These are phyloP conservation scores for Aspergillus chevalieri DNA, from an alignment of 2,329 filamentous ascomycete genomes.

Conservation along the genomic window DNA sequence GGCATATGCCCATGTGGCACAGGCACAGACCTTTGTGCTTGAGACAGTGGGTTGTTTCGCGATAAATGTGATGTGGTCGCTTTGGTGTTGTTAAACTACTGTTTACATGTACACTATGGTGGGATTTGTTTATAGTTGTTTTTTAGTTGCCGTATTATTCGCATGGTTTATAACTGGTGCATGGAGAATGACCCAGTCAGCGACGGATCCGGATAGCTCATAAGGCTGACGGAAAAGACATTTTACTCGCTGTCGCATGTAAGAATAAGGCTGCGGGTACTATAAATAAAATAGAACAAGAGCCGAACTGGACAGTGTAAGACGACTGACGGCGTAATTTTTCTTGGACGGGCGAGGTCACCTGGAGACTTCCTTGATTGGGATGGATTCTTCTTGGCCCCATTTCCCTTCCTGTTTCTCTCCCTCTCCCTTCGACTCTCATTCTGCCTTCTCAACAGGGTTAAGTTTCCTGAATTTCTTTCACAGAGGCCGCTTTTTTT, in stretches of 20 bases:
- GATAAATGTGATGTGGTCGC: conserved; percentile 34
- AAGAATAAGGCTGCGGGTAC: no score
- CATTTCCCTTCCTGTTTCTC: not conserved
- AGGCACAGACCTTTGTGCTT: conserved; percentile 50
- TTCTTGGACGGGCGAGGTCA: no score
- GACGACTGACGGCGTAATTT: no score
- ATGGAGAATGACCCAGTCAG: no score
- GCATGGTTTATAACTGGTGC: no score
- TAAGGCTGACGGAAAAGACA: no score
- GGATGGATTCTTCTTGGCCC: not conserved
- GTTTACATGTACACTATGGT: conserved; percentile 13
- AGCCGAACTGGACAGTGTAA: no score
- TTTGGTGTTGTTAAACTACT: not conserved
- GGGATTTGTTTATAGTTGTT: not conserved
- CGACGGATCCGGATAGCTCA: no score
- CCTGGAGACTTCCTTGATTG: no score
- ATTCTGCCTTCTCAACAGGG: not conserved
- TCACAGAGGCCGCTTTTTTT: not conserved
- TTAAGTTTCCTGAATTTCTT: not conserved
- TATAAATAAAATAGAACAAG: no score
- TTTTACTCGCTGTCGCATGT: no score
- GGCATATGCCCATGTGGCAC: conserved; percentile 51
- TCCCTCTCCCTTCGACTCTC: not conserved
- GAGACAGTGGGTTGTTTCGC: conserved; percentile 44
- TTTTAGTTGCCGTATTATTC: no score